Evolutionary conservation across 441 rosid species (phyloP).

Genomic region (Euphorbia corollata): DNA sequence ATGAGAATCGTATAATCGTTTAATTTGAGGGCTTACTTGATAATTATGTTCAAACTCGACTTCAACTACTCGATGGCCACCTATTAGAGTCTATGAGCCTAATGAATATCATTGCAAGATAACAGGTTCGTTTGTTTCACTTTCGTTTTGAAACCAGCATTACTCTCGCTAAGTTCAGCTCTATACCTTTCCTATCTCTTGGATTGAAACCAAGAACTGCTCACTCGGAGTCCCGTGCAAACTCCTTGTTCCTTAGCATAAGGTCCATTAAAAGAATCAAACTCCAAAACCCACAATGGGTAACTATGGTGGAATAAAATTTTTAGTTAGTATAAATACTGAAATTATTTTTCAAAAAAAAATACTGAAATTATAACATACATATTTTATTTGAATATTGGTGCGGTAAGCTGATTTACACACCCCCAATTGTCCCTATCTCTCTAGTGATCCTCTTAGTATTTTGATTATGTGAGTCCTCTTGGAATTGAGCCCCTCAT

Average conservation of each 20-base stretch:
- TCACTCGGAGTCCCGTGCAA: constrained; percentile 48
- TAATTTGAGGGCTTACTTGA: too few relatives aligned
- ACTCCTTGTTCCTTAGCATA: constrained; percentile 51
- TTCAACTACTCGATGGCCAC: constrained; percentile 51
- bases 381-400: too few relatives aligned
- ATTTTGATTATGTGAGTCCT: too few relatives aligned
- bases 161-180: constrained; percentile 54
- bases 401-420: too few relatives aligned
- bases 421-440: too few relatives aligned
- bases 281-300: constrained; percentile 56
- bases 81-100: constrained; percentile 42
- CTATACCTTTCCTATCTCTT: constrained; percentile 47
- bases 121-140: constrained; percentile 53
- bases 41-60: constrained; percentile 49
- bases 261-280: constrained; percentile 52
- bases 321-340: too few relatives aligned
- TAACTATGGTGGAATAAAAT: too few relatives aligned
- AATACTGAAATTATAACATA: too few relatives aligned
- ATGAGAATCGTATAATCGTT: constrained; percentile 45
- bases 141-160: constrained; percentile 56
- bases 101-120: constrained; percentile 47
- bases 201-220: constrained; percentile 51
- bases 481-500: too few relatives aligned
- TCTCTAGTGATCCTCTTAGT: too few relatives aligned
- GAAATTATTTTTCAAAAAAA: too few relatives aligned